phyloP scores from a whole-genome alignment of 176 grass and related monocot species.

The Miscanthus lutarioriparius region DNA sequence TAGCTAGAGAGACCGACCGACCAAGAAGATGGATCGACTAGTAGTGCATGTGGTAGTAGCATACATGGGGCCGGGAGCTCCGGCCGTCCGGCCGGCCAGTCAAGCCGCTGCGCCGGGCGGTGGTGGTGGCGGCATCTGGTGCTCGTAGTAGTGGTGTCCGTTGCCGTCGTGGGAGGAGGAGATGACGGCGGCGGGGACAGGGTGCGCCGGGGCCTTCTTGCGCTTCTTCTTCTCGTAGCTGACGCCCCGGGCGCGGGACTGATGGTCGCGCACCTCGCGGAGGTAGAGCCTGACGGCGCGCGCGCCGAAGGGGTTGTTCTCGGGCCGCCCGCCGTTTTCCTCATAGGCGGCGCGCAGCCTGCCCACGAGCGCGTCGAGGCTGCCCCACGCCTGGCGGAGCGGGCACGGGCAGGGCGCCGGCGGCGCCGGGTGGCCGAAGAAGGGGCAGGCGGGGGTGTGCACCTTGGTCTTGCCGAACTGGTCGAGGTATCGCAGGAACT shows the following conservation, averaged over 20 bases:
- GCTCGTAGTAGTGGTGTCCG: conserved; percentile 20
- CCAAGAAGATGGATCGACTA: not conserved
- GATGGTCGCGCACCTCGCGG: conserved; percentile 91
- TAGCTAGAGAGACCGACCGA: not conserved
- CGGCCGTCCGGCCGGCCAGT: not conserved
- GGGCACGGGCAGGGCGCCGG: conserved; percentile 89
- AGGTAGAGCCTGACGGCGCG: conserved; percentile 93
- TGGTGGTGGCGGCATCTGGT: conserved; percentile 49
- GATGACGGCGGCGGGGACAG: conserved; percentile 20
- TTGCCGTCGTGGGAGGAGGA: conserved; percentile 20
- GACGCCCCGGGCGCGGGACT: conserved; percentile 78
- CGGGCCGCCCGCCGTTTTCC: conserved; percentile 83
- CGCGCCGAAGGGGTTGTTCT: conserved; percentile 88
- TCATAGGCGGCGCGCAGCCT: conserved; percentile 89
- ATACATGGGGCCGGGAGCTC: conserved; percentile 20
- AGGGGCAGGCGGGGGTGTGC: conserved; percentile 69
- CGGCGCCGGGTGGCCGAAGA: conserved; percentile 86
- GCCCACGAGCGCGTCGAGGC: conserved; percentile 85
- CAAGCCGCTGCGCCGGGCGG: conserved; percentile 50
- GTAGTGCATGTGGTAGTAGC: conserved; percentile 33
- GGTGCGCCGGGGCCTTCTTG: conserved; percentile 54
- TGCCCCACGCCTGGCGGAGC: conserved; percentile 91
- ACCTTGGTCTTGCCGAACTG: conserved; percentile 99
- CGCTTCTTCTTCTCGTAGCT: conserved; percentile 99
- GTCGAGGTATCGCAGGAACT: conserved; percentile 96